phyloP scores from a whole-genome alignment of 441 rosid species.

The Pelargonium fulgidum region DNA sequence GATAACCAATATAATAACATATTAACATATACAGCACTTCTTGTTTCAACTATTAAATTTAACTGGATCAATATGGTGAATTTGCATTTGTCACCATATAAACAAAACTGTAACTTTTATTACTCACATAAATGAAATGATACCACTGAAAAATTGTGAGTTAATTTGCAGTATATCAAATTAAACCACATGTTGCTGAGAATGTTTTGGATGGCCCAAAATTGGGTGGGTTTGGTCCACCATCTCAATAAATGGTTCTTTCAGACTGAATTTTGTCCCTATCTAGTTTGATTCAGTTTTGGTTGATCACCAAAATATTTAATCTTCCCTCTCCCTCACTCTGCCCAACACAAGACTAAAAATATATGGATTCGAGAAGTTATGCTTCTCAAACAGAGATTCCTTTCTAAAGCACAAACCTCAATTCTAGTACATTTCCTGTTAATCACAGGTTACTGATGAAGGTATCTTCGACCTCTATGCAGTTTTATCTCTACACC shows the following conservation, averaged over 20 bases:
- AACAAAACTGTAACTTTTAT: not conserved
- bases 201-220: not conserved
- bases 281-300: not conserved
- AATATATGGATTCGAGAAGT: no score
- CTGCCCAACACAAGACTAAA: no score
- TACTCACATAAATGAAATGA: not conserved
- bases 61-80: not conserved
- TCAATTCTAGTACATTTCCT: no score
- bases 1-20: not conserved
- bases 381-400: no score
- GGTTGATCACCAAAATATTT: no score
- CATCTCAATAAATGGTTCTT: not conserved
- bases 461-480: not conserved
- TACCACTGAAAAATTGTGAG: not conserved
- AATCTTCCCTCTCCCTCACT: no score
- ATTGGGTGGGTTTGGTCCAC: not conserved
- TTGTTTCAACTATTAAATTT: not conserved
- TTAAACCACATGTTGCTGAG: not conserved
- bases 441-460: no score
- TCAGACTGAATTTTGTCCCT: not conserved
- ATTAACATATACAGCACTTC: not conserved
- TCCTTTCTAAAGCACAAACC: no score
- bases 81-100: not conserved
- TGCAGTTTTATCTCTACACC: not conserved
- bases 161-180: not conserved